These are phyloP conservation scores for Trifolium repens DNA, from an alignment of 306 rosid species.

Conservation along the genomic window DNA sequence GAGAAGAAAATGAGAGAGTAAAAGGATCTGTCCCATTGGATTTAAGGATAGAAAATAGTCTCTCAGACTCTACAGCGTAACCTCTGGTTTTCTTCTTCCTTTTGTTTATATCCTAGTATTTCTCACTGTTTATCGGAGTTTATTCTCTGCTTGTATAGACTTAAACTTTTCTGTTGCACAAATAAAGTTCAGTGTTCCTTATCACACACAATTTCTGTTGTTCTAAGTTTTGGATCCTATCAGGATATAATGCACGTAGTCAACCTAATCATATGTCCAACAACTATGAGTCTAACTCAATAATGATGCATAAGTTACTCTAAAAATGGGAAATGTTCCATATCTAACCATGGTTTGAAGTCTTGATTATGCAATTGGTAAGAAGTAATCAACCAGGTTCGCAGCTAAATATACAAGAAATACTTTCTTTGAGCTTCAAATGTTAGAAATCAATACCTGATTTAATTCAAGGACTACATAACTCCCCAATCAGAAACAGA, in stretches of 20 bases:
- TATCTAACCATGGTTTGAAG: neutral
- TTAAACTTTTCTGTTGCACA: constrained; percentile 10
- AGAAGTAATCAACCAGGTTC: neutral
- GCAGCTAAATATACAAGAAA: constrained; percentile 7
- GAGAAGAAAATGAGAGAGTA: neutral
- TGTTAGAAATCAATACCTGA: neutral
- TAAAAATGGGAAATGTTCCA: neutral
- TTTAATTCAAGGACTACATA: constrained; percentile 17
- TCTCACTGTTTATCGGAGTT: constrained; percentile 15
- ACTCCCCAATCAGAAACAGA: neutral
- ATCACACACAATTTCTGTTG: neutral
- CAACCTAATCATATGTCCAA: constrained; percentile 20
- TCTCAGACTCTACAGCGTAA: neutral
- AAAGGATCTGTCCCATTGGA: neutral
- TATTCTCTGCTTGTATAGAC: constrained; percentile 5
- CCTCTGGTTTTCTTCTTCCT: neutral
- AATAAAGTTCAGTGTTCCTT: constrained; percentile 13
- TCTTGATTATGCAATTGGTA: neutral
- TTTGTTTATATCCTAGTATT: constrained; percentile 8
- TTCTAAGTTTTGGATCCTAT: neutral
- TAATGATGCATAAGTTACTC: neutral
- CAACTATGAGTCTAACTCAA: constrained; percentile 6
- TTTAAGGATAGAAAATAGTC: constrained; percentile 8
- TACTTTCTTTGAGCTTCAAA: neutral
- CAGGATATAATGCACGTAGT: constrained; percentile 7